These are phyloP conservation scores for Carallia brachiata DNA, from an alignment of 345 rosid genomes.

Conservation along the genomic window DNA sequence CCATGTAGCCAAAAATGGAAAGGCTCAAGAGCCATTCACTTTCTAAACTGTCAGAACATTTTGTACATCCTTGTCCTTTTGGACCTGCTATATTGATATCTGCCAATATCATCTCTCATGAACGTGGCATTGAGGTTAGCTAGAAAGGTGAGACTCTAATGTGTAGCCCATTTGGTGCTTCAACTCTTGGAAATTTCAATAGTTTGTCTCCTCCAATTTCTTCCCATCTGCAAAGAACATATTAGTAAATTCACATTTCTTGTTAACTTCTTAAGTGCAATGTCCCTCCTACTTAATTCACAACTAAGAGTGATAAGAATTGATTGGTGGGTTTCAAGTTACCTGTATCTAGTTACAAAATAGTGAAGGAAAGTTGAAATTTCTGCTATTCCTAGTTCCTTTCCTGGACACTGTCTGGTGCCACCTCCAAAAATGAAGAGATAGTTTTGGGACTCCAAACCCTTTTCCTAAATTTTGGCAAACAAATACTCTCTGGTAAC, in stretches of 20 bases:
- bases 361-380: slow-evolving; percentile 88
- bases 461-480: slow-evolving; percentile 49
- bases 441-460: slow-evolving; percentile 52
- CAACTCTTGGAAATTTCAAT: slow-evolving; percentile 86
- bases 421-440: slow-evolving; percentile 87
- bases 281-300: too few species aligned
- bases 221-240: slow-evolving; percentile 67
- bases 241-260: neutral
- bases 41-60: slow-evolving; percentile 26
- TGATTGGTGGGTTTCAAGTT: neutral
- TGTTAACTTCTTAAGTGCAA: neutral
- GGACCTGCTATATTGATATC: neutral
- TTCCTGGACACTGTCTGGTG: slow-evolving; percentile 88
- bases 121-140: slow-evolving; percentile 21
- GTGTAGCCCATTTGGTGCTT: slow-evolving; percentile 89
- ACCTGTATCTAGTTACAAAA: slow-evolving; percentile 84
- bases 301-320: neutral
- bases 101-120: slow-evolving; percentile 12
- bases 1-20: slow-evolving; percentile 9
- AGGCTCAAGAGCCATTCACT: slow-evolving; percentile 10
- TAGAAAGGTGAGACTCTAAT: slow-evolving; percentile 59
- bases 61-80: slow-evolving; percentile 13
- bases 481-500: neutral
- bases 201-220: slow-evolving; percentile 70
- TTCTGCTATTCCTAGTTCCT: slow-evolving; percentile 86